A percentile compares a stretch with the other conserved stretches of the same genome.
Conservation (phyloP, 2,329 filamentous ascomycete genomes). For the Endoconidiophora polonica region DNA sequence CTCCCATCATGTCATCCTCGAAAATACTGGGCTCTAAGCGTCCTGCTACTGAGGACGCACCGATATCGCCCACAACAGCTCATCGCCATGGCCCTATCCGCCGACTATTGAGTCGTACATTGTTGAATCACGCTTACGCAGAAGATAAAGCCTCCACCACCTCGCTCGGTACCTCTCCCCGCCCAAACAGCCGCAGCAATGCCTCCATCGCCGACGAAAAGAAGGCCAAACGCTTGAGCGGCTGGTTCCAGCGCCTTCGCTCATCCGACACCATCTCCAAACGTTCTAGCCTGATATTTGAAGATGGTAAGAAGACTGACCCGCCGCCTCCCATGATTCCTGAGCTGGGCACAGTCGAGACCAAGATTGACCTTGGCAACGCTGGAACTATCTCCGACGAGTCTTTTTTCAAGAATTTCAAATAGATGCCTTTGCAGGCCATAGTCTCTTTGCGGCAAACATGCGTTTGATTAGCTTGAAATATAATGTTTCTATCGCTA, state of each 20-base stretch:
- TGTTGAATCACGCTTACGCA: slow-evolving; percentile 36
- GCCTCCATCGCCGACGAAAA: slow-evolving; percentile 33
- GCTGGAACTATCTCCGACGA: slow-evolving; percentile 28
- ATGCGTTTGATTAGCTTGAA: too few species aligned
- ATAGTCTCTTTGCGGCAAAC: neutral
- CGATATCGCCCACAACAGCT: slow-evolving; percentile 35
- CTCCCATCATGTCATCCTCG: slow-evolving; percentile 14
- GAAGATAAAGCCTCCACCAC: slow-evolving; percentile 27
- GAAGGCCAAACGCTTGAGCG: slow-evolving; percentile 38
- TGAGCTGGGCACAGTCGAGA: slow-evolving; percentile 35
- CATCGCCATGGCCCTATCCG: slow-evolving; percentile 38
- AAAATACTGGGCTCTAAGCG: slow-evolving; percentile 28
- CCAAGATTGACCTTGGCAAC: slow-evolving; percentile 29
- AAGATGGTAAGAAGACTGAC: slow-evolving; percentile 23
- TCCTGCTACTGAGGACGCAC: slow-evolving; percentile 29
- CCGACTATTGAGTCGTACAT: slow-evolving; percentile 38
- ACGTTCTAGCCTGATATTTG: slow-evolving; percentile 27
- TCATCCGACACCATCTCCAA: slow-evolving; percentile 21
- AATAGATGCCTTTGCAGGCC: slow-evolving; percentile 22
- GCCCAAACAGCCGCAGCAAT: slow-evolving; percentile 35
- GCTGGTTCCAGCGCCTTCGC: slow-evolving; percentile 41
- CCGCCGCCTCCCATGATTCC: slow-evolving; percentile 46
- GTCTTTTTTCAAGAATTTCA: slow-evolving; percentile 44
- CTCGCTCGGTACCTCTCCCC: slow-evolving; percentile 14
- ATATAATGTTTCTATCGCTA: too few species aligned